Evolutionary conservation across 192 early-diverging fungal species (phyloP).

Genomic region (Mortierella hygrophila): DNA sequence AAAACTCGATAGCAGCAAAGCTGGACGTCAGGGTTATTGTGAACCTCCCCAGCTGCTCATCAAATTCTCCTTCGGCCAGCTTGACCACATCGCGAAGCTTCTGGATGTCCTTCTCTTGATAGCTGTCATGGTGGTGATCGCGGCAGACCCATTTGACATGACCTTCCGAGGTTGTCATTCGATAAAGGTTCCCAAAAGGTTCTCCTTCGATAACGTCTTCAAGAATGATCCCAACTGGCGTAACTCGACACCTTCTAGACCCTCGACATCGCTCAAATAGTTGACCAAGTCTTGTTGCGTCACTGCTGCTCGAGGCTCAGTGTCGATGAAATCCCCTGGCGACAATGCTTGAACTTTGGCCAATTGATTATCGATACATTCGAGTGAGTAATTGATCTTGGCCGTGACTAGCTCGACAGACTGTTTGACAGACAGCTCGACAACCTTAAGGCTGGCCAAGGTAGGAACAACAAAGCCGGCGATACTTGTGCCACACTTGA

Average conservation of each 20-base stretch:
- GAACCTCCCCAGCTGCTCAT: background rate
- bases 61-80: background rate
- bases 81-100: background rate
- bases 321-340: background rate
- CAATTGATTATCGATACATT: too few species aligned
- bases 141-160: background rate
- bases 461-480: background rate
- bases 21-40: background rate
- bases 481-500: background rate
- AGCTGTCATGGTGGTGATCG: background rate
- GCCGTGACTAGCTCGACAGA: background rate
- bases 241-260: constrained; percentile 9
- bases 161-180: background rate
- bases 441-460: background rate
- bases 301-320: background rate
- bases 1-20: background rate
- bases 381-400: too few species aligned
- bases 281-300: background rate
- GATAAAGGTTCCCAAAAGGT: constrained; percentile 6
- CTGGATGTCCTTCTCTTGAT: background rate
- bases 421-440: background rate
- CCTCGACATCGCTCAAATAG: background rate
- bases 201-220: background rate
- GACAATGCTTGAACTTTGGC: too few species aligned
- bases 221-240: background rate